Evolutionary conservation across 768 basidiomycete genomes (phyloP), one percentile per base, ranked within the genome.

Genomic region (Botryobasidium botryosum): DNA sequence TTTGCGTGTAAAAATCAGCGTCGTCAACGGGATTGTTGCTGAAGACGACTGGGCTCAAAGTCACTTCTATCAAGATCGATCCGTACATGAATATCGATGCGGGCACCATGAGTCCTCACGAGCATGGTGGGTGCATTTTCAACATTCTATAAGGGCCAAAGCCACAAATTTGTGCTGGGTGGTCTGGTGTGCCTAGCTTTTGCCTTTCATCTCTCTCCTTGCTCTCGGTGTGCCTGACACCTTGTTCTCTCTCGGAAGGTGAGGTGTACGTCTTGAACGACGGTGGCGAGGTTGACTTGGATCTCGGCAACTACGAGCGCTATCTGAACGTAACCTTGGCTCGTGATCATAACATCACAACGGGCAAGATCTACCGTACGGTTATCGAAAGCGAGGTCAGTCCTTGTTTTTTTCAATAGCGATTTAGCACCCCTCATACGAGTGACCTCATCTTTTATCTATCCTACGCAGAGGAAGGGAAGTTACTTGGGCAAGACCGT

Each of bases 31-130:
- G 92, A 48, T 68, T 97, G 42, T 72, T 97, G 42, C 70, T 99
- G 59, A 96, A 96, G 65, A 96, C 86, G 35, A 77, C 80, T 29
- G 92, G 92, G 38, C 70, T 94, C 49, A 94, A 90, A 66, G 92
- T 96, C 54, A 99, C 92, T 6, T 85, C 92, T 8, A 96, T 99
- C 70, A 99, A 99, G 66, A 97, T 99, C 56, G 92, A 99, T 60
- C 92, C 92, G 12, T 99, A 99, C 55, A 97, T 99, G 92, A 99
- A 99, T 65, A 96, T 99, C 55, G 92, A 99, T 70, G 92, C 92
- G 20, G 92, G 92, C 28, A 97, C 92, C 17, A 99, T 99, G 92
- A 71, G 87, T 40, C 92, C 92, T 12, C 92, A 90, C 13, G 92
- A 99, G 62, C 92, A 99, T 59, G 92, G 91, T 86, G 60, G 69